Percentiles rank a stretch among this genome's conserved stretches.
These are phyloP conservation scores for Penicillium pancosmium DNA, from an alignment of 495 filamentous ascomycete genomes.

Conservation along the genomic window DNA sequence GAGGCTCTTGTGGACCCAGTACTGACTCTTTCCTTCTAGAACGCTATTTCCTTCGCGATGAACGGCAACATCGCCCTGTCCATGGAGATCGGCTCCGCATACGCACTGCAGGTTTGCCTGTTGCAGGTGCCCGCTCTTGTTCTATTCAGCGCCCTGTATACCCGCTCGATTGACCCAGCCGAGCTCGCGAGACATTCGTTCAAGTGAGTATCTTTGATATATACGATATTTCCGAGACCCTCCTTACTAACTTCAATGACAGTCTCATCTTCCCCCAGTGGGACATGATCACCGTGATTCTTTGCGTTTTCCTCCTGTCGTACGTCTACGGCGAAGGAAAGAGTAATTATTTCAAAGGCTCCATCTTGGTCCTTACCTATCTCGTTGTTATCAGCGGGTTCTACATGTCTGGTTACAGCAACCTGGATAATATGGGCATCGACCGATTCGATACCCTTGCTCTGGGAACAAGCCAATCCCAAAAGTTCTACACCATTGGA, in stretches of 20 bases:
- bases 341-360: slow-evolving; percentile 72
- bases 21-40: slow-evolving; percentile 49
- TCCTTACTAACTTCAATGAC: slow-evolving; percentile 16
- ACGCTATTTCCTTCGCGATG: slow-evolving; percentile 99
- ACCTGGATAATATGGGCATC: slow-evolving; percentile 58
- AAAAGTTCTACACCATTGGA: slow-evolving; percentile 47
- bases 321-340: slow-evolving; percentile 99
- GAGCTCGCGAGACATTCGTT: slow-evolving; percentile 80
- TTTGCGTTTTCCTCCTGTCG: slow-evolving; percentile 95
- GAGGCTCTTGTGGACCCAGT: too few relatives aligned
- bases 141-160: slow-evolving; percentile 76
- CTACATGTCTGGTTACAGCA: slow-evolving; percentile 79
- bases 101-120: slow-evolving; percentile 96
- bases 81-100: slow-evolving; percentile 98
- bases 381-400: slow-evolving; percentile 91
- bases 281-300: slow-evolving; percentile 97
- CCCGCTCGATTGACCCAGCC: slow-evolving; percentile 48
- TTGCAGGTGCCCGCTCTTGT: slow-evolving; percentile 94
- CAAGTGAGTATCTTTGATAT: slow-evolving; percentile 49
- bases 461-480: slow-evolving; percentile 38
- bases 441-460: slow-evolving; percentile 73
- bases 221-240: neutral
- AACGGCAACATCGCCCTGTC: slow-evolving; percentile 99
- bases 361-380: slow-evolving; percentile 91
- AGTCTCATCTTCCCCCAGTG: slow-evolving; percentile 97